Base-by-base conservation (phyloP, 352 stramenopile genomes). In the Globisporangium uncinulatum region DNA sequence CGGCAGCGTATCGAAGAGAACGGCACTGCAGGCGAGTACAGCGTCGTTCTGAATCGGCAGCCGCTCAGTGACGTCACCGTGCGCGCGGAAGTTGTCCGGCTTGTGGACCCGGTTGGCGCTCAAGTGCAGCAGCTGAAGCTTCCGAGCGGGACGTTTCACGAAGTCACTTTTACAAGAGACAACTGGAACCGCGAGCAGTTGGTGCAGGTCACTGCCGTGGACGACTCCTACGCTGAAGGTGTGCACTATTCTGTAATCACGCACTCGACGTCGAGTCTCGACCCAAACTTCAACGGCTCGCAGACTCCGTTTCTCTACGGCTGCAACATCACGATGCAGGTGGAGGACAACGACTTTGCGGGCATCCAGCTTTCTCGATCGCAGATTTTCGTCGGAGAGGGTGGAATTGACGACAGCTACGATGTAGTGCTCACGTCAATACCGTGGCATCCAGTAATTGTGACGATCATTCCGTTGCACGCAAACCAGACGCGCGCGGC, bases 161-260 rank as follows among this genome's bases (percentile, higher is more conserved):
- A 53, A 24, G 49, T 87, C 11, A 52, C 57, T 4, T 90, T 90
- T 59, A 87, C 75, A 0, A 54, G 45, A 11, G 54, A n/a, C 4
- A 83, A 84, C 24, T 92, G 82, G 82, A 90, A 90, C 39, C 65
- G 67, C 11, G 78, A 89, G 34, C 82, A 92, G 55, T 44, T 74
- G n/a, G 69, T 92, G 24, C 66, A 58, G 0, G 67, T 92, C 8
- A 42, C 57, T 8, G 75, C 82, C 13, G 61, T 90, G 4, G 74
- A 92, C 52, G 82, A 92, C 42, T 46, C 24, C 0, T 67, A 78
- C 17, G 76, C 77, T 1, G 82, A 92, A 58, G 76, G 78, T 4
- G 64, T 74, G 1, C 82, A 92, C 56, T 92, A 87, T 34, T 67
- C 77, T 1, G 56, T 70, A 15, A 71, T 92, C 29, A 75, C 68